phyloP scores from a whole-genome alignment of 148 eudicot genomes.

The Nyssa sinensis region DNA sequence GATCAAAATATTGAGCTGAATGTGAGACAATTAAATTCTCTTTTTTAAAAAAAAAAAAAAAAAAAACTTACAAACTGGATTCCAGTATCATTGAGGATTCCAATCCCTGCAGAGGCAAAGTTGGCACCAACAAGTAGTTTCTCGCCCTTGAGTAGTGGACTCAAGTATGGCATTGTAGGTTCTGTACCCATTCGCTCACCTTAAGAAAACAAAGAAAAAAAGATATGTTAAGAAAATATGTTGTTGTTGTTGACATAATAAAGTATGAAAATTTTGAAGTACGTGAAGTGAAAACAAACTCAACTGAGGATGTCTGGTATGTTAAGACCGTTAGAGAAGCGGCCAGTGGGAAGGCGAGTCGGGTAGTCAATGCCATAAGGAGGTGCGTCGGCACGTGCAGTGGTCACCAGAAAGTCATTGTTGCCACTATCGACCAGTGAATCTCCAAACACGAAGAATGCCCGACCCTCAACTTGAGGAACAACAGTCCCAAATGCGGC shows the following conservation, averaged over 20 bases:
- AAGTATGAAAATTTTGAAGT: too few relatives aligned
- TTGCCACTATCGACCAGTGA: conserved; percentile 48
- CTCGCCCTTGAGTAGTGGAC: conserved; percentile 34
- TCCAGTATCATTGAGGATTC: conserved; percentile 54
- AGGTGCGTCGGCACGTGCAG: conserved; percentile 42
- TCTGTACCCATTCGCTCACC: conserved; percentile 39
- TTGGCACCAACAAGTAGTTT: conserved; percentile 43
- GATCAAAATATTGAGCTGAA: too few relatives aligned
- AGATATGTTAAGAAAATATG: too few relatives aligned
- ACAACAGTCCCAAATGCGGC: not conserved
- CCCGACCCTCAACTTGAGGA: conserved; percentile 26
- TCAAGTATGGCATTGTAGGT: conserved; percentile 47
- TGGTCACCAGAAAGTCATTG: conserved; percentile 36
- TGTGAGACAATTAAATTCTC: too few relatives aligned
- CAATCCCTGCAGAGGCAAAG: conserved; percentile 54
- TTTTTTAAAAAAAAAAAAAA: too few relatives aligned
- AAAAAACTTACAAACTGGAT: conserved; percentile 34
- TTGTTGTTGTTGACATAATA: too few relatives aligned
- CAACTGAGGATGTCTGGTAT: conserved; percentile 43
- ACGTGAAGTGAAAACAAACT: not conserved
- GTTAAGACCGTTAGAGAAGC: conserved; percentile 50
- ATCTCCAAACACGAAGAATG: conserved; percentile 48
- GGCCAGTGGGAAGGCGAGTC: conserved; percentile 42
- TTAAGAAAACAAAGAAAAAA: not conserved
- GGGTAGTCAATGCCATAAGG: conserved; percentile 53